Evolutionary conservation across 2,329 filamentous ascomycete species (phyloP).

Genomic region (Hymenoscyphus occultus): DNA sequence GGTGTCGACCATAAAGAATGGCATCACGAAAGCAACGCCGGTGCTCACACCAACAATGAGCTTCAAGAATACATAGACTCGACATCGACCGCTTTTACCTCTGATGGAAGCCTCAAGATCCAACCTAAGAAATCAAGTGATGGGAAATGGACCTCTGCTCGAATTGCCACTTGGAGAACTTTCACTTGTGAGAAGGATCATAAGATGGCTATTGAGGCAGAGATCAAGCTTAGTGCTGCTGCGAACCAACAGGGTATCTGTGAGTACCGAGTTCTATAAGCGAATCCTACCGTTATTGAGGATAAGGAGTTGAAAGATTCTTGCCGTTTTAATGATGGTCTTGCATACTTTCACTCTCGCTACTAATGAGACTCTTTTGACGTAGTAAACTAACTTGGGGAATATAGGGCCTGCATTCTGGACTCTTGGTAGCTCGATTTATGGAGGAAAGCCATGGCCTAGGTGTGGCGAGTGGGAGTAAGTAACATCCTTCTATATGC

Average conservation of each 20-base stretch:
- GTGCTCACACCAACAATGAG: neutral
- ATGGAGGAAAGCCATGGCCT: slow-evolving; percentile 12
- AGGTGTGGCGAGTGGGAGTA: slow-evolving; percentile 13
- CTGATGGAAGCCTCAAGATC: slow-evolving; percentile 4
- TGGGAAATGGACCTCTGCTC: slow-evolving; percentile 5
- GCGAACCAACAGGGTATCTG: slow-evolving; percentile 15
- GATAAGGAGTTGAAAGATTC: too few species aligned
- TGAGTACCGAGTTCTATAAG: too few species aligned
- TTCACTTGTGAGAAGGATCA: neutral
- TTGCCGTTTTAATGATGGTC: too few species aligned
- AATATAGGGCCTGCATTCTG: slow-evolving; percentile 17
- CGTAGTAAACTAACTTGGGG: too few species aligned
- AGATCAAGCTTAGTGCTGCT: slow-evolving; percentile 5
- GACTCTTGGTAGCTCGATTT: slow-evolving; percentile 12
- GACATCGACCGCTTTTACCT: neutral
- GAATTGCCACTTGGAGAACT: neutral
- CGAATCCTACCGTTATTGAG: too few species aligned
- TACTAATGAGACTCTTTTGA: too few species aligned
- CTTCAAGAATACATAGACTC: slow-evolving; percentile 6
- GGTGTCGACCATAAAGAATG: neutral
- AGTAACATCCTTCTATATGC: neutral
- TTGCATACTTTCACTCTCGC: too few species aligned
- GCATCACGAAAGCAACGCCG: neutral
- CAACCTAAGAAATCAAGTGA: neutral
- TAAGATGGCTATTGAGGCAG: slow-evolving; percentile 5